Percentiles rank a stretch among this genome's conserved stretches.
Conservation (phyloP, 495 filamentous ascomycete species). For the Aspergillus olivimuriae region DNA sequence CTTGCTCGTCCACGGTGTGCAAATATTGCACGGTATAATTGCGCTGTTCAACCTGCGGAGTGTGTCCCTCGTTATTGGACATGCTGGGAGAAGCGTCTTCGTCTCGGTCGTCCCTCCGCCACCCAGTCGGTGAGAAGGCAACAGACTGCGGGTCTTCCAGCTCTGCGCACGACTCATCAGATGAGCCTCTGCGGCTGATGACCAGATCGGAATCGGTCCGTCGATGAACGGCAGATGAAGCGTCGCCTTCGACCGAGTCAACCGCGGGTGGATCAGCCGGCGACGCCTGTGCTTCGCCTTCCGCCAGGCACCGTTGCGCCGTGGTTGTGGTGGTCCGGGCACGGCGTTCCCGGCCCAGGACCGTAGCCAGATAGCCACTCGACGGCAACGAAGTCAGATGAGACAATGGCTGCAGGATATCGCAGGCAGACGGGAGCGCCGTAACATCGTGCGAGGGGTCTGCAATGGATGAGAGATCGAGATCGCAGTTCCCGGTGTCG, state of each 20-base stretch:
- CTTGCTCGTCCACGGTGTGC: constrained; percentile 25
- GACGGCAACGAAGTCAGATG: constrained; percentile 23
- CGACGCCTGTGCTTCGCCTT: no score
- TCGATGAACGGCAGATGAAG: no score
- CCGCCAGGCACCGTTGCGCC: constrained; percentile 6
- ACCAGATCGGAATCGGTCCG: constrained; percentile 1
- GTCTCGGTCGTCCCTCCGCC: constrained; percentile 6
- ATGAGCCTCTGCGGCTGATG: constrained; percentile 1
- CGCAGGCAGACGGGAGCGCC: constrained; percentile 24
- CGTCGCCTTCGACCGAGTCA: no score
- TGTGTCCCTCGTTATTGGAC: constrained; percentile 3
- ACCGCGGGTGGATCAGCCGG: no score
- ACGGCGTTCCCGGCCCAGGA: constrained; percentile 12
- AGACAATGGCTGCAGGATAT: constrained; percentile 33
- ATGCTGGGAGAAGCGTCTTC: constrained; percentile 6
- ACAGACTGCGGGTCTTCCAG: constrained; percentile 5
- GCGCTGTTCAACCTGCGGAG: constrained; percentile 16
- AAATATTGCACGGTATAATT: constrained; percentile 24
- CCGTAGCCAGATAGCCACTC: constrained; percentile 18
- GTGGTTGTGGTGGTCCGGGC: neutral
- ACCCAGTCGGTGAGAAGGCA: constrained; percentile 7
- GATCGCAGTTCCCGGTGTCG: no score
- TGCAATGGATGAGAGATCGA: neutral
- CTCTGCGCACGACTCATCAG: constrained; percentile 2
- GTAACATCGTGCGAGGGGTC: constrained; percentile 6